Base-by-base conservation (phyloP, 2,329 filamentous ascomycete genomes). In the Penicillium paneum region DNA sequence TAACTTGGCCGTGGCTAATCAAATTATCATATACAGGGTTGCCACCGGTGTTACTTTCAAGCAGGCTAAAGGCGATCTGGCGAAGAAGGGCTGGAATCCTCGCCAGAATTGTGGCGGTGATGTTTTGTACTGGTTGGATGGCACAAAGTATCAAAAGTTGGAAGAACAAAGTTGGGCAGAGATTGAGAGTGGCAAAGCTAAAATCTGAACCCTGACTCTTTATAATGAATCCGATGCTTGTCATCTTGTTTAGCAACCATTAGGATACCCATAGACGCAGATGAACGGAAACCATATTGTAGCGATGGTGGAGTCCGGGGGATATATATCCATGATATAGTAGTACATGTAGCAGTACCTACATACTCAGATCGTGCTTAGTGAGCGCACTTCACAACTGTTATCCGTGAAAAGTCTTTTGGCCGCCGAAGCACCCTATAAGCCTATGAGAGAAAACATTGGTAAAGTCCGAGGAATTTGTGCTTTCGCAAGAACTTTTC, bases 11-110 rank as follows among this genome's bases (percentile, higher is more conserved):
- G 10, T 19, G 8, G 11, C 36, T 63, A 47, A 58, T 5, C 5
- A 19, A 21, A 4, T 8, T 24, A 2, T 28, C 8, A n/a, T 31
- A 32, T n/a, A 15, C 36, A 74, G 71, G 49, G 76, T 79, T 49
- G 72, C 73, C 53, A 74, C 74, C 1, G 75, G 75, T 41, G 77
- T 75, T n/a, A 80, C 78, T 5, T 79, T 80, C 67, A 80, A 80
- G 58, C 77, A 80, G 58, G 74, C 75, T 2, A 79, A 79, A 61
- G 71, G 68, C 8, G 75, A 76, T 8, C 57, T 79, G 26, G 63
- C 71, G 26, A 76, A 75, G 58, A 75, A 74, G 48, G 65, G 67
- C 15, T 79, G 76, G 77, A 64, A 71, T 49, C 70, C 69, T 10
- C 63, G 62, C 7, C 59, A 57, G 1, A 67, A 71, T 29, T 65